These are phyloP conservation scores for Cystobasidium onofrii DNA, from an alignment of 768 basidiomycete species.

Conservation along the genomic window DNA sequence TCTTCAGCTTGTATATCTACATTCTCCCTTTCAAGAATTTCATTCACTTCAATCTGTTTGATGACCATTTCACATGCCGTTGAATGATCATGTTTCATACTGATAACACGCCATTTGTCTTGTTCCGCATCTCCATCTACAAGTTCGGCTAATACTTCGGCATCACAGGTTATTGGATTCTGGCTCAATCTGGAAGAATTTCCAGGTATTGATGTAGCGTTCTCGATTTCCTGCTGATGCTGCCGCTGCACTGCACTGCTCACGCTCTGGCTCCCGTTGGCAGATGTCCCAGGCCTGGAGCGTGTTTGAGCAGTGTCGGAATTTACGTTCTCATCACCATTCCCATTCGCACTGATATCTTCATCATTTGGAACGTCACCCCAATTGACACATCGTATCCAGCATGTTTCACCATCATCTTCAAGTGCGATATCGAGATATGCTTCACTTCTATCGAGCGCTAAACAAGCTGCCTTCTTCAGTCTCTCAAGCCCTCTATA, in stretches of 20 bases:
- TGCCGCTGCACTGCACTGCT: background rate
- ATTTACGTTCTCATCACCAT: background rate
- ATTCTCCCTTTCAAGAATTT: background rate
- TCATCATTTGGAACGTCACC: background rate
- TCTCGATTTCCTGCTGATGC: background rate
- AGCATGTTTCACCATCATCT: background rate
- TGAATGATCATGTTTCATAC: background rate
- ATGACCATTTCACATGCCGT: background rate
- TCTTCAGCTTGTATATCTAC: background rate
- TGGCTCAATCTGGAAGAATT: background rate
- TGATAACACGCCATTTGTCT: background rate
- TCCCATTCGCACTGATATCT: background rate
- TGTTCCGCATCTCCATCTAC: background rate
- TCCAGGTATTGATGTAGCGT: background rate
- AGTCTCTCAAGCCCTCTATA: background rate
- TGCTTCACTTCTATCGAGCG: background rate
- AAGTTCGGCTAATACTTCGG: background rate
- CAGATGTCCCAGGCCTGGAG: background rate
- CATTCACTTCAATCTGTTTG: background rate
- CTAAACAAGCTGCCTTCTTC: background rate
- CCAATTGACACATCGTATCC: constrained; percentile 1
- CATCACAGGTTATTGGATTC: background rate
- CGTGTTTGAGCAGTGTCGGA: background rate
- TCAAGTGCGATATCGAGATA: background rate
- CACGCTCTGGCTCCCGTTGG: background rate